phyloP scores from a whole-genome alignment of 768 basidiomycete genomes.

The Xanthoconium purpureum region DNA sequence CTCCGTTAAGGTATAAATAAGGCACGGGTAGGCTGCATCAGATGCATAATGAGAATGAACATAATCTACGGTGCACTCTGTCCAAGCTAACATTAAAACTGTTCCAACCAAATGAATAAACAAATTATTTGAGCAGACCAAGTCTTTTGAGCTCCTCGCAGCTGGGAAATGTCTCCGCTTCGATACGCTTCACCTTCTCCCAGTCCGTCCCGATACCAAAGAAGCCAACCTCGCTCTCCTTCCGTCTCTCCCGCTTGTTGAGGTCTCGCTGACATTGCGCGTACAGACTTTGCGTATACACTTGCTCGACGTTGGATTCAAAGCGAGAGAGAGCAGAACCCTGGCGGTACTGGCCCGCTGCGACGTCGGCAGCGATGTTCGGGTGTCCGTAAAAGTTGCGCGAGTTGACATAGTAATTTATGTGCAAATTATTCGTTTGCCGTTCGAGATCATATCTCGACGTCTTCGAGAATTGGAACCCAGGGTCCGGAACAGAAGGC shows the following conservation, averaged over 20 bases:
- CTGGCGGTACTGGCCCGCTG: slow-evolving; percentile 37
- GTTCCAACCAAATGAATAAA: slow-evolving; percentile 5
- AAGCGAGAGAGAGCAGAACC: slow-evolving; percentile 50
- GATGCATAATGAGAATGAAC: slow-evolving; percentile 1
- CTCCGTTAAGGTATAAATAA: slow-evolving; percentile 28
- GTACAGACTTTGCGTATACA: slow-evolving; percentile 70
- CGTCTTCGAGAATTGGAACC: slow-evolving; percentile 65
- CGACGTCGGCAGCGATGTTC: slow-evolving; percentile 66
- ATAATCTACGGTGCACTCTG: slow-evolving; percentile 9
- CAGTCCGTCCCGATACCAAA: slow-evolving; percentile 93
- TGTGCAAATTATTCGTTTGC: slow-evolving; percentile 62
- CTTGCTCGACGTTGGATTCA: slow-evolving; percentile 72
- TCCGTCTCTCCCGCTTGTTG: slow-evolving; percentile 64
- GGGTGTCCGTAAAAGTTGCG: slow-evolving; percentile 76
- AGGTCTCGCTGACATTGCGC: slow-evolving; percentile 66
- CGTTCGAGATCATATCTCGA: slow-evolving; percentile 67
- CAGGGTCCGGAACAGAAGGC: slow-evolving; percentile 70
- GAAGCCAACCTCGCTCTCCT: slow-evolving; percentile 77
- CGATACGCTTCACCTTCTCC: slow-evolving; percentile 78
- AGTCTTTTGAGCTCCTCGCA: slow-evolving; percentile 75
- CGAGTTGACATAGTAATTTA: slow-evolving; percentile 83
- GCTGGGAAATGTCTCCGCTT: slow-evolving; percentile 63
- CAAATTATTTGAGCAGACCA: slow-evolving; percentile 46
- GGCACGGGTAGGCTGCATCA: slow-evolving; percentile 2
- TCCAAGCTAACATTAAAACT: slow-evolving; percentile 11